Evolutionary conservation across 768 basidiomycete genomes (phyloP).

Genomic region (Pleurotus tuber-regium): DNA sequence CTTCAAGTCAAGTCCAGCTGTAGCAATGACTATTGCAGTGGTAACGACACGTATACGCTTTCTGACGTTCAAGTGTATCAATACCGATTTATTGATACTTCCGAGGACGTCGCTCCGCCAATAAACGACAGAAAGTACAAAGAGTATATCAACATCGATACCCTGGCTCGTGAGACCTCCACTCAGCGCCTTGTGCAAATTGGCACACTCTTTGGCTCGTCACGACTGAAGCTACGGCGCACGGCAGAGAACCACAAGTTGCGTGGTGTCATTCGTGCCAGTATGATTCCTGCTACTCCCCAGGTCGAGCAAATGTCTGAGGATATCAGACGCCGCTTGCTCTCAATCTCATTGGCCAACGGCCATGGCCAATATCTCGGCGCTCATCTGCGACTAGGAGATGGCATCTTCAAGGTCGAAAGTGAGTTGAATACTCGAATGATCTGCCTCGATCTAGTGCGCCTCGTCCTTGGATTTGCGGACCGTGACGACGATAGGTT

Average conservation of each 20-base stretch:
- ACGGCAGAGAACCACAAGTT: slow-evolving; percentile 35
- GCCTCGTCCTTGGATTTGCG: slow-evolving; percentile 41
- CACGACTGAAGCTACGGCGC: slow-evolving; percentile 52
- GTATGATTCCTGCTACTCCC: slow-evolving; percentile 58
- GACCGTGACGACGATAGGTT: slow-evolving; percentile 30
- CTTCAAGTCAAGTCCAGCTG: slow-evolving; percentile 28
- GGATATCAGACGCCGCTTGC: slow-evolving; percentile 38
- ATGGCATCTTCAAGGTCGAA: slow-evolving; percentile 54
- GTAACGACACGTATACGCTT: slow-evolving; percentile 43
- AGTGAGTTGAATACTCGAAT: slow-evolving; percentile 39
- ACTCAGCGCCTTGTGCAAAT: slow-evolving; percentile 58
- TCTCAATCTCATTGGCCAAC: neutral
- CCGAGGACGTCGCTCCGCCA: slow-evolving; percentile 13
- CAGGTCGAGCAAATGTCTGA: slow-evolving; percentile 41
- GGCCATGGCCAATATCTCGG: slow-evolving; percentile 48
- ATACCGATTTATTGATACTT: slow-evolving; percentile 55
- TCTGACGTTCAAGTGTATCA: slow-evolving; percentile 59
- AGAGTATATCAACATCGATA: slow-evolving; percentile 39
- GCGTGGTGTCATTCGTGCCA: slow-evolving; percentile 45
- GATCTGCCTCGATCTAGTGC: slow-evolving; percentile 60
- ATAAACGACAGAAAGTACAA: slow-evolving; percentile 32
- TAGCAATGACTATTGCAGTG: neutral
- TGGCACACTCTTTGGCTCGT: slow-evolving; percentile 77
- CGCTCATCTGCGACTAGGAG: slow-evolving; percentile 67
- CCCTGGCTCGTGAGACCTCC: slow-evolving; percentile 30